Evolutionary conservation across 192 early-diverging fungal genomes (phyloP).

Genomic region (Coemansia sp.): DNA sequence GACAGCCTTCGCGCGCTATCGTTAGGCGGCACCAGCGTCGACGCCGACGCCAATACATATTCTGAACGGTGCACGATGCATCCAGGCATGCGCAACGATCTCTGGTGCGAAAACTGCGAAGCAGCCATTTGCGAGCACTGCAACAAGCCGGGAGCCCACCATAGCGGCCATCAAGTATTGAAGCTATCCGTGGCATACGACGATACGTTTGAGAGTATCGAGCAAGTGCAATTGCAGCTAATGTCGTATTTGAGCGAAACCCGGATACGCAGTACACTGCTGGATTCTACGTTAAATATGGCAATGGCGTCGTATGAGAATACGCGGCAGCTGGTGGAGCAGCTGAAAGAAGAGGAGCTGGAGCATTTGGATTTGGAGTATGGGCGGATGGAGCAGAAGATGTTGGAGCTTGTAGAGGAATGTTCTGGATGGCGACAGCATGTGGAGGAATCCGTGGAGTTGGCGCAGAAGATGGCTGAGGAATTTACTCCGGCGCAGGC

Average conservation of each 20-base stretch:
- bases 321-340: slow-evolving; percentile 16
- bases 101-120: slow-evolving; percentile 46
- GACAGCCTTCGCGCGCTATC: background rate
- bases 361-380: background rate
- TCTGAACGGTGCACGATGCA: slow-evolving; percentile 44
- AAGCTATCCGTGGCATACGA: slow-evolving; percentile 47
- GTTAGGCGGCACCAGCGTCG: background rate
- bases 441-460: slow-evolving; percentile 27
- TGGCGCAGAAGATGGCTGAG: slow-evolving; percentile 46
- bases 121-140: slow-evolving; percentile 39
- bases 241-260: slow-evolving; percentile 32
- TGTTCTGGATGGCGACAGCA: slow-evolving; percentile 33
- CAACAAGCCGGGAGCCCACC: slow-evolving; percentile 4
- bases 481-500: slow-evolving; percentile 39
- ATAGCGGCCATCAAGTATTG: slow-evolving; percentile 17
- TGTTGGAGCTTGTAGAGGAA: slow-evolving; percentile 2
- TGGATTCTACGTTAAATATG: slow-evolving; percentile 8
- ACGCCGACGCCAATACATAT: background rate
- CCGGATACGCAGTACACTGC: slow-evolving; percentile 25
- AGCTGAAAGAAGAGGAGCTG: background rate
- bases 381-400: background rate
- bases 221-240: slow-evolving; percentile 32
- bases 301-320: slow-evolving; percentile 7
- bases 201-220: slow-evolving; percentile 48
- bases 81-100: slow-evolving; percentile 39